Percentiles rank a stretch among this genome's conserved stretches.
Evolutionary conservation across 225 moss, liverwort and hornwort species (phyloP).

Genomic region (Rhytidiadelphus loreus): DNA sequence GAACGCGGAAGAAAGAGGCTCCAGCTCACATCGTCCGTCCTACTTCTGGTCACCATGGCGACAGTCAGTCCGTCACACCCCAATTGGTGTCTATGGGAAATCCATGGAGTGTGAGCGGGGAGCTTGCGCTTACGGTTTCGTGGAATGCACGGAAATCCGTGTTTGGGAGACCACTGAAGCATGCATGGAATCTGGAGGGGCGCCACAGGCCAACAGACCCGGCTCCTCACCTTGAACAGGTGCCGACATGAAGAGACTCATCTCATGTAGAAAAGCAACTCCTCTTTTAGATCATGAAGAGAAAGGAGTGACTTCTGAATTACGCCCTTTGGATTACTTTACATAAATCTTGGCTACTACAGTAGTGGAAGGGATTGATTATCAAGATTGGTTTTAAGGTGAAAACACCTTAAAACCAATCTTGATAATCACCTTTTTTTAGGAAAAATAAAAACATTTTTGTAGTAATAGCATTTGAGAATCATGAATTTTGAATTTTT

Average conservation of each 20-base stretch:
- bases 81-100: background rate
- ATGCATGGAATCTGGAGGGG: background rate
- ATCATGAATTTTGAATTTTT: background rate
- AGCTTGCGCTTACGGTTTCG: background rate
- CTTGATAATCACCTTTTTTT: background rate
- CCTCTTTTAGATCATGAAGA: background rate
- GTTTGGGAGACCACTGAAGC: background rate
- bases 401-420: no score
- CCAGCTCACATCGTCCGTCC: background rate
- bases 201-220: constrained; percentile 7
- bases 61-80: background rate
- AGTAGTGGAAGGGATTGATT: background rate
- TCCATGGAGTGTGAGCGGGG: background rate
- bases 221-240: constrained; percentile 27
- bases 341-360: background rate
- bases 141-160: background rate
- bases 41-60: constrained; percentile 4
- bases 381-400: background rate
- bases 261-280: background rate
- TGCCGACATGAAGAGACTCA: background rate
- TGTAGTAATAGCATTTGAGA: background rate
- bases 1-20: background rate
- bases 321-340: background rate
- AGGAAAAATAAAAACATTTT: background rate
- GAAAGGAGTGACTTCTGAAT: background rate